These are phyloP conservation scores for Picea sitchensis DNA, from an alignment of 75 land plant genomes.

Conservation along the genomic window DNA sequence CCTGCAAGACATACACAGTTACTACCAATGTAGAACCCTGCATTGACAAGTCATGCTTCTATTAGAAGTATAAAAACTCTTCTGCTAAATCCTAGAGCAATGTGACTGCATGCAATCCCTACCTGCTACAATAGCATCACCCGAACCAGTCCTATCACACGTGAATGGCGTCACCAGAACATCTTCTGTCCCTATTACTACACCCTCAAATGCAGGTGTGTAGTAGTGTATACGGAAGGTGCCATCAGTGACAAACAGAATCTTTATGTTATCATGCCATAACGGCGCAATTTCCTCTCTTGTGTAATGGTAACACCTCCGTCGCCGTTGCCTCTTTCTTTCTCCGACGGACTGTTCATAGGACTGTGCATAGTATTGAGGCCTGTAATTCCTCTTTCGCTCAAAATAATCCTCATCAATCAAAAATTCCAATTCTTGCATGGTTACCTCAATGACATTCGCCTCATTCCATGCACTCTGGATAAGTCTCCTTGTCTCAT, in stretches of 20 bases:
- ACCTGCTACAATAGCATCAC: conserved; percentile 91
- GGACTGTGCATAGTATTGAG: conserved; percentile 52
- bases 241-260: conserved; percentile 91
- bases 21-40: not conserved
- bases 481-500: conserved; percentile 60
- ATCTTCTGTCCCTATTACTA: conserved; percentile 91
- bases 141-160: conserved; percentile 97
- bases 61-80: too few relatives aligned
- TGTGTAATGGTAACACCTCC: conserved; percentile 78
- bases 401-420: conserved; percentile 69
- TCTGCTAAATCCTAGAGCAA: too few relatives aligned
- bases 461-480: conserved; percentile 77
- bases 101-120: not conserved
- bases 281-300: conserved; percentile 76
- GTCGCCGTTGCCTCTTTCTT: conserved; percentile 10
- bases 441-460: conserved; percentile 72
- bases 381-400: conserved; percentile 40
- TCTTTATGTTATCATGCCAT: conserved; percentile 84
- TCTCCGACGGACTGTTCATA: conserved; percentile 25
- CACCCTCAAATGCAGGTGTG: conserved; percentile 81
- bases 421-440: conserved; percentile 84
- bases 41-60: not conserved
- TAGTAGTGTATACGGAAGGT: conserved; percentile 86
- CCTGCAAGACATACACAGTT: conserved; percentile 27
- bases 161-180: conserved; percentile 75